A percentile compares a stretch with the other conserved stretches of the same genome.
phyloP scores from a whole-genome alignment of 1,284 basidiomycete species.

The Sanguinoderma infundibulare region DNA sequence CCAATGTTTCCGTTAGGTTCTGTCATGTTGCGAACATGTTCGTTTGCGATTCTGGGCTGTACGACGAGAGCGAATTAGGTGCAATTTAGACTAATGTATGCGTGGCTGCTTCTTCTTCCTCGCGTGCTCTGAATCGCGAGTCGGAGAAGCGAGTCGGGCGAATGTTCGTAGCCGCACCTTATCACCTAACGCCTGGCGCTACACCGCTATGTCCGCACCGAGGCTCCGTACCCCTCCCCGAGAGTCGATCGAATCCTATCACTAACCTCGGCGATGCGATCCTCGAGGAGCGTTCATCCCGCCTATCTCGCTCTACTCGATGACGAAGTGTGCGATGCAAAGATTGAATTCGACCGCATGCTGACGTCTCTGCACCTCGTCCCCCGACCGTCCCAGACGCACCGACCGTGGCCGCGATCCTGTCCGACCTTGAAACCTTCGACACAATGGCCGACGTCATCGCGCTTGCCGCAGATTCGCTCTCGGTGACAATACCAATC shows the following conservation, averaged over 20 bases:
- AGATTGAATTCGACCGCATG: too few relatives aligned
- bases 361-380: background rate
- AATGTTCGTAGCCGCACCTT: constrained; percentile 4
- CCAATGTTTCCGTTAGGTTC: background rate
- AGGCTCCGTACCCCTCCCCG: background rate
- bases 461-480: constrained; percentile 11
- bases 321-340: background rate
- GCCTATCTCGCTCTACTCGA: background rate
- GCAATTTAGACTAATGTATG: constrained; percentile 4
- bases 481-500: constrained; percentile 14
- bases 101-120: background rate
- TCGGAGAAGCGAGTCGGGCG: background rate
- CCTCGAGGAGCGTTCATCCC: background rate
- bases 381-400: background rate
- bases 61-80: background rate
- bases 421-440: constrained; percentile 24
- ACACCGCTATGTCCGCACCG: background rate
- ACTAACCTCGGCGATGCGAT: background rate
- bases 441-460: constrained; percentile 25
- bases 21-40: background rate
- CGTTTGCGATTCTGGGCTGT: background rate
- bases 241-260: background rate
- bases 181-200: constrained; percentile 13
- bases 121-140: background rate
- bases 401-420: constrained; percentile 7